phyloP scores from a whole-genome alignment of 2,329 filamentous ascomycete genomes.

The Colletotrichum graminicola region DNA sequence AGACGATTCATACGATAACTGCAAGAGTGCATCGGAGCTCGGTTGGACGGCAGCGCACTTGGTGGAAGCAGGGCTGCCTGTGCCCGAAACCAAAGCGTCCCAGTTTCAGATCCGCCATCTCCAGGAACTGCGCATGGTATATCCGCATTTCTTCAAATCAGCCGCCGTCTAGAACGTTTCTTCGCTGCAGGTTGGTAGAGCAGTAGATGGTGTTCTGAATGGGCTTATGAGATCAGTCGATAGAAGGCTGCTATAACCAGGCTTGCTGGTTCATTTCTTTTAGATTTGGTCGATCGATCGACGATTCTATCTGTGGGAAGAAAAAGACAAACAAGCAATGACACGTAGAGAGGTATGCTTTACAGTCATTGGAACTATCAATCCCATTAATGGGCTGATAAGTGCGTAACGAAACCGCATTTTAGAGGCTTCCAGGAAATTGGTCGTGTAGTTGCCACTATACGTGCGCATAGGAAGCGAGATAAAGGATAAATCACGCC shows the following conservation, averaged over 20 bases:
- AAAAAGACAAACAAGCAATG: not conserved
- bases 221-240: not conserved
- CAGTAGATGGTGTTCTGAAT: not conserved
- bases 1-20: constrained; percentile 93
- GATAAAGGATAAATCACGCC: not conserved
- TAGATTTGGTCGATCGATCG: not conserved
- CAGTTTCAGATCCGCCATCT: constrained; percentile 82
- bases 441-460: not conserved
- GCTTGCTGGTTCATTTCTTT: too few species aligned
- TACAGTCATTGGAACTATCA: not conserved
- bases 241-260: not conserved
- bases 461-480: not conserved
- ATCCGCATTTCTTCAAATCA: constrained; percentile 87
- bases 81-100: constrained; percentile 74
- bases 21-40: constrained; percentile 77
- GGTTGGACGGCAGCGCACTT: constrained; percentile 91
- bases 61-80: constrained; percentile 78
- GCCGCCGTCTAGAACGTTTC: constrained; percentile 3
- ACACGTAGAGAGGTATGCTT: not conserved
- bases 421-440: not conserved
- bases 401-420: not conserved
- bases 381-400: fast-evolving
- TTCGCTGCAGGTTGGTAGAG: not conserved
- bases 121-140: constrained; percentile 79
- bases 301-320: not conserved